Percentiles rank a stretch among this genome's conserved stretches.
These are phyloP conservation scores for Thalassiosira oceanica DNA, from an alignment of 352 stramenopile genomes.

Conservation along the genomic window DNA sequence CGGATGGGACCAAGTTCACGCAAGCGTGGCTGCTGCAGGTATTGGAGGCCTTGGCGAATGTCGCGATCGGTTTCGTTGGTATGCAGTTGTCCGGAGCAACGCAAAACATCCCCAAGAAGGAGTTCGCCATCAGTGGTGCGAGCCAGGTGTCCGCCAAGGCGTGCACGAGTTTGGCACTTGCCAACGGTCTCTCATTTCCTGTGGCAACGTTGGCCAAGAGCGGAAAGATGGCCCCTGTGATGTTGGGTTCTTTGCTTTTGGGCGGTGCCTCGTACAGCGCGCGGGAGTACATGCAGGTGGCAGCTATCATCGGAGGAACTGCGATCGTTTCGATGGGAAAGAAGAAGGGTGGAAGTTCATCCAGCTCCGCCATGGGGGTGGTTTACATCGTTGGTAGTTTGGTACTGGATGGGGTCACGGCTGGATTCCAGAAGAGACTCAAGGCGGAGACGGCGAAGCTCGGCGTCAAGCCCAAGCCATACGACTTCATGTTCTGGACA, in stretches of 20 bases:
- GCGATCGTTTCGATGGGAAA: slow-evolving; percentile 72
- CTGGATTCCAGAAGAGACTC: slow-evolving; percentile 91
- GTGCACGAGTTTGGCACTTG: slow-evolving; percentile 71
- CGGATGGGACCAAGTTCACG: slow-evolving; percentile 58
- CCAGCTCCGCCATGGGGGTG: slow-evolving; percentile 68
- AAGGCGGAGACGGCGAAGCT: slow-evolving; percentile 78
- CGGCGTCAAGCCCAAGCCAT: slow-evolving; percentile 81
- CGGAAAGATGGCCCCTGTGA: slow-evolving; percentile 97
- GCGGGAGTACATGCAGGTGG: slow-evolving; percentile 73
- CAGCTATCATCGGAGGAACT: slow-evolving; percentile 71
- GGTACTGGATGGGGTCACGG: slow-evolving; percentile 86
- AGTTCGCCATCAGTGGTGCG: slow-evolving; percentile 79
- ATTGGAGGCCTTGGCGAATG: slow-evolving; percentile 74
- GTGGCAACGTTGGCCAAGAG: slow-evolving; percentile 95
- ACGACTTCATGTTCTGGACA: slow-evolving; percentile 89
- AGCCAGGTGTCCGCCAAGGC: slow-evolving; percentile 77
- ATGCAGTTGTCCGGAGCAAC: slow-evolving; percentile 68
- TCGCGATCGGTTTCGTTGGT: slow-evolving; percentile 65
- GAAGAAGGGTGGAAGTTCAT: slow-evolving; percentile 54
- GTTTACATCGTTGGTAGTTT: slow-evolving; percentile 78
- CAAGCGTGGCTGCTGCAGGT: slow-evolving; percentile 78
- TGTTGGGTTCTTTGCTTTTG: slow-evolving; percentile 88
- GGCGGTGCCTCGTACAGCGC: slow-evolving; percentile 82
- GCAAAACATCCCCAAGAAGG: slow-evolving; percentile 71
- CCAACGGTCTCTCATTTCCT: slow-evolving; percentile 90